Evolutionary conservation across 805 yeast genomes (phyloP).

Genomic region (Yarrowia hollandica): DNA sequence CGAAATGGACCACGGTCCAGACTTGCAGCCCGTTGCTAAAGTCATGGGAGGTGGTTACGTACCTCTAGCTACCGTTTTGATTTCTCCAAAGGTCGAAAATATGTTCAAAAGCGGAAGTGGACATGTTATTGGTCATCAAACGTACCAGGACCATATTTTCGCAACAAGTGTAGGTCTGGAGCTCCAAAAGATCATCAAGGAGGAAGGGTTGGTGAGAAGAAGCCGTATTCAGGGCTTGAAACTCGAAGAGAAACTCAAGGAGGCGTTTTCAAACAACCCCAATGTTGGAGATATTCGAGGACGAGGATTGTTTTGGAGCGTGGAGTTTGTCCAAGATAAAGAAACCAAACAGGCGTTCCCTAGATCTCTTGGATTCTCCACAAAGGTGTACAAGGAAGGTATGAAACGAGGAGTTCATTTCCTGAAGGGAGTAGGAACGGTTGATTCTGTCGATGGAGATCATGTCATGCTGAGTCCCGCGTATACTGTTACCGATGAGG

Average conservation of each 20-base stretch:
- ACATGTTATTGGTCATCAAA: background rate
- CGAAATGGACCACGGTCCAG: slow-evolving; percentile 50
- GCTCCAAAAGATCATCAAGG: slow-evolving; percentile 30
- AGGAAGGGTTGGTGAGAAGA: background rate
- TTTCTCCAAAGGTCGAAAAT: slow-evolving; percentile 15
- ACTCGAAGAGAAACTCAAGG: background rate
- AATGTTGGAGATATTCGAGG: slow-evolving; percentile 64
- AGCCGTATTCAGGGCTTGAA: background rate
- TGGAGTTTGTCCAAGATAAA: slow-evolving; percentile 58
- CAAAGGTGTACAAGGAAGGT: slow-evolving; percentile 1
- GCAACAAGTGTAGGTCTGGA: slow-evolving; percentile 8
- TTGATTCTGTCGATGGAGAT: slow-evolving; percentile 7
- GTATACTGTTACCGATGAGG: slow-evolving; percentile 1
- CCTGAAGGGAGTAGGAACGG: background rate
- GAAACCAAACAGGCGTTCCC: slow-evolving; percentile 46
- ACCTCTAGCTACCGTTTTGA: slow-evolving; percentile 43
- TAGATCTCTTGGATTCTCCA: background rate
- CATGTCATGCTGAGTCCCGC: slow-evolving; percentile 15
- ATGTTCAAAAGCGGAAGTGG: slow-evolving; percentile 9
- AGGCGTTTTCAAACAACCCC: slow-evolving; percentile 32
- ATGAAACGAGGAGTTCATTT: slow-evolving; percentile 10
- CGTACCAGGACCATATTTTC: slow-evolving; percentile 23
- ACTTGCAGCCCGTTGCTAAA: slow-evolving; percentile 44
- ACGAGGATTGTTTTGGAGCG: slow-evolving; percentile 58
- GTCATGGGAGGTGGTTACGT: slow-evolving; percentile 45